These are phyloP conservation scores for Talaromyces sp. DNA, from an alignment of 2,329 filamentous ascomycete species.

Conservation along the genomic window DNA sequence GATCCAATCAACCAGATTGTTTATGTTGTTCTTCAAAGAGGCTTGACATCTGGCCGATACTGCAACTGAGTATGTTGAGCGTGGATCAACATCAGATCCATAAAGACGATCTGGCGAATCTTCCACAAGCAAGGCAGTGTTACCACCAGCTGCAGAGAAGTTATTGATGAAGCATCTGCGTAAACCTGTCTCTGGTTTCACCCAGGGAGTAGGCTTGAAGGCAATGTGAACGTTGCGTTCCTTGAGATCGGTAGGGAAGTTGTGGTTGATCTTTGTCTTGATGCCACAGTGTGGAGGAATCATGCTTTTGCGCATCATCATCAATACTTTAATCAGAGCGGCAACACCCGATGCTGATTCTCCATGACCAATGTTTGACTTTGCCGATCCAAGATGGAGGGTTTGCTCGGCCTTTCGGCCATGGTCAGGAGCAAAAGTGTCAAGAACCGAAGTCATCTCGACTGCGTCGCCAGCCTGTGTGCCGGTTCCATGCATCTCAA, in stretches of 20 bases:
- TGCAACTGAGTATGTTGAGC: constrained; percentile 56
- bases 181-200: constrained; percentile 27
- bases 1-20: constrained; percentile 52
- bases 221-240: constrained; percentile 34
- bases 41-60: constrained; percentile 54
- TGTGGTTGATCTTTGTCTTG: constrained; percentile 46
- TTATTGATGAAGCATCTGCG: constrained; percentile 56
- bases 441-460: constrained; percentile 36
- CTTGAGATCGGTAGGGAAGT: constrained; percentile 33
- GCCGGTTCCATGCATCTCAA: constrained; percentile 43
- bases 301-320: constrained; percentile 61
- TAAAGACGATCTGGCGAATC: constrained; percentile 50
- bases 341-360: constrained; percentile 33
- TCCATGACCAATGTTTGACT: constrained; percentile 46
- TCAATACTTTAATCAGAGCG: constrained; percentile 57
- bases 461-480: constrained; percentile 41
- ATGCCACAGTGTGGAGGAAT: constrained; percentile 67
- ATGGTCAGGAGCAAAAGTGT: constrained; percentile 33
- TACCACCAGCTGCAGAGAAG: constrained; percentile 68
- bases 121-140: constrained; percentile 64
- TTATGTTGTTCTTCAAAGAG: constrained; percentile 51
- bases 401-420: constrained; percentile 31
- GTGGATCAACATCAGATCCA: constrained; percentile 45
- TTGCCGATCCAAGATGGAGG: constrained; percentile 34
- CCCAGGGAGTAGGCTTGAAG: constrained; percentile 44